Conservation (phyloP, 768 basidiomycete genomes). For the Phaffia australis region DNA sequence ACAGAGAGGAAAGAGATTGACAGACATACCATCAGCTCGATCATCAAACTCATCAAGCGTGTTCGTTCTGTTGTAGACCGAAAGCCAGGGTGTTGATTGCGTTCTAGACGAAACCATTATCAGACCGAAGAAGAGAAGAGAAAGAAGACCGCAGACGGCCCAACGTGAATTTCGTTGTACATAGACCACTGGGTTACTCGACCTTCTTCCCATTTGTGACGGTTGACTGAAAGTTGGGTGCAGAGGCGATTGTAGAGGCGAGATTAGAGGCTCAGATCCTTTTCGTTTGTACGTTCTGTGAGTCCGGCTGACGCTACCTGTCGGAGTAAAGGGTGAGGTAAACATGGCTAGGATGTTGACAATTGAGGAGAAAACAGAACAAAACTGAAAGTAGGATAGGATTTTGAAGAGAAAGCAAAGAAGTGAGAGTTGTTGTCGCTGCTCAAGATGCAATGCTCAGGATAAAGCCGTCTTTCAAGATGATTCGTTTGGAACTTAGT, state of each 20-base stretch:
- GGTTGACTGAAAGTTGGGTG: not conserved
- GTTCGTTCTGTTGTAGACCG: not conserved
- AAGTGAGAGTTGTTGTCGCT: too few species aligned
- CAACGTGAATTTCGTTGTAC: not conserved
- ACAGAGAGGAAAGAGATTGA: not conserved
- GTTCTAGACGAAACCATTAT: not conserved
- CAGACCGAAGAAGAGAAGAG: not conserved
- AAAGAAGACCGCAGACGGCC: not conserved
- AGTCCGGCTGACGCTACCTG: too few species aligned
- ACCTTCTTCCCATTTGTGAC: not conserved
- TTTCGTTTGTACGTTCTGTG: slow-evolving; percentile 2
- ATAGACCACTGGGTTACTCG: slow-evolving; percentile 1
- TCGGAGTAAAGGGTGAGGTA: too few species aligned
- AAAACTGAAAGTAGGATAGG: too few species aligned
- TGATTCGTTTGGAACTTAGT: too few species aligned
- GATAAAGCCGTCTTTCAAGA: too few species aligned
- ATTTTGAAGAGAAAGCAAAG: too few species aligned
- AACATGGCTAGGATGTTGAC: too few species aligned
- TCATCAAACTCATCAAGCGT: not conserved
- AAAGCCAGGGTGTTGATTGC: not conserved
- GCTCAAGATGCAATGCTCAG: too few species aligned
- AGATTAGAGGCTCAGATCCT: slow-evolving; percentile 2
- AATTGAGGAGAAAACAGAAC: too few species aligned
- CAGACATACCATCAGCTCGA: not conserved
- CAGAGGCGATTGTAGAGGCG: slow-evolving; percentile 1